Evolutionary conservation across 305 asterid genomes (phyloP), one percentile per base, ranked within the genome.

Genomic region (Solanum hybrid): DNA sequence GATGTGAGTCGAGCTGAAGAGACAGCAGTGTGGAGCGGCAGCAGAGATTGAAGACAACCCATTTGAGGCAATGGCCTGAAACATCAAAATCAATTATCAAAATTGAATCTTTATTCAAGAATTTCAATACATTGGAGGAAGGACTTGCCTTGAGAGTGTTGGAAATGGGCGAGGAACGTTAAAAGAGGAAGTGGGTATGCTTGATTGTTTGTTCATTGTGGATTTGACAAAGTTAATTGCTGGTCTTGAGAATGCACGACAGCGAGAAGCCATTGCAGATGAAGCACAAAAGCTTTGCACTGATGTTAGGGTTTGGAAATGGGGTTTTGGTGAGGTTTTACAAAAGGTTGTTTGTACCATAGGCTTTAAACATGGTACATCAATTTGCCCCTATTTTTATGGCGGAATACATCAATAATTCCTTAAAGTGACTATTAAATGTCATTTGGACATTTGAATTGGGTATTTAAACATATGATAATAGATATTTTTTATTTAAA

Each of bases 1-100:
- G 96, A 95, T 27, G 97, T 95, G 46, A 96, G 97, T 91, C 99
- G 89, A 79, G 99, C 98, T 2, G 99, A 92, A 16, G 99, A 94
- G 79, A 96, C 90, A 0, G 98, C 99, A 7, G 94, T 84, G 88
- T 96, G 94, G 88, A 96, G 98, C 16, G 99, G 99, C 86, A 96
- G 85, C 71, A 96, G 91, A 79, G 99, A 96, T 90, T 93, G 96
- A 13, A 96, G 93, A 79, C 94, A 94, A 35, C 93, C 95, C 93
- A 94, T 87, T 78, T 94, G 98, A 85, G 95, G 91, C 92, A 96
- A 88, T 77, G 97, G 93, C 96, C 99, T 96, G 93, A 86, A 91
- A 64, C 75, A 85, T 32, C 90, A 90, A 82, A 69, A 86, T 32
- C 87, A 89, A 76, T 27, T 6, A 5, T 88, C 86, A 89, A 90